phyloP scores from a whole-genome alignment of 257 asterid genomes.

The Plantago major region DNA sequence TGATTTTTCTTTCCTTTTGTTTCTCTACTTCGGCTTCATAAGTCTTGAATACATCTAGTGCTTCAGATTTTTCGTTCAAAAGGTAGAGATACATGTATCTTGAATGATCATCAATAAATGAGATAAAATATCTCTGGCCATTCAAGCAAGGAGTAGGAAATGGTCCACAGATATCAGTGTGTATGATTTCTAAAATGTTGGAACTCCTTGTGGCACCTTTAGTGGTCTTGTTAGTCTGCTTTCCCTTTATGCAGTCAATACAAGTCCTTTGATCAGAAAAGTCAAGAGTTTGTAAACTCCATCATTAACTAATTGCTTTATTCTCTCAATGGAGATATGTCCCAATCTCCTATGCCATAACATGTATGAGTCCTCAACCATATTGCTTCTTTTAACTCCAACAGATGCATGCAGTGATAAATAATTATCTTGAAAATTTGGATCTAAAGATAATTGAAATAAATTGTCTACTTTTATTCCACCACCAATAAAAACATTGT shows the following conservation, averaged over 20 bases:
- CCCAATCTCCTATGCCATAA: neutral
- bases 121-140: neutral
- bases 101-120: constrained; percentile 15
- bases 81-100: constrained; percentile 14
- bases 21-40: constrained; percentile 4
- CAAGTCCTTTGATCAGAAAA: constrained; percentile 10
- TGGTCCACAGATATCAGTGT: neutral
- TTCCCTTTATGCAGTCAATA: constrained; percentile 7
- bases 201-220: neutral
- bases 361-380: too few relatives aligned
- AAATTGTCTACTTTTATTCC: too few relatives aligned
- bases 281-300: constrained; percentile 2
- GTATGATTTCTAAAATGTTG: neutral
- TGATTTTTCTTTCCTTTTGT: constrained; percentile 7
- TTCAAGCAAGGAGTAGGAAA: neutral
- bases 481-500: too few relatives aligned
- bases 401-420: too few relatives aligned
- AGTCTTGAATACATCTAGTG: constrained; percentile 7
- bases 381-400: too few relatives aligned
- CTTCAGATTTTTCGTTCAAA: neutral
- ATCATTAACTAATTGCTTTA: constrained; percentile 8
- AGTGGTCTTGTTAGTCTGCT: neutral
- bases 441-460: too few relatives aligned
- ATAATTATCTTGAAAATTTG: too few relatives aligned
- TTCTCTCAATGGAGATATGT: constrained; percentile 1